Evolutionary conservation across 768 basidiomycete species (phyloP).

Genomic region (Collybia nuda): DNA sequence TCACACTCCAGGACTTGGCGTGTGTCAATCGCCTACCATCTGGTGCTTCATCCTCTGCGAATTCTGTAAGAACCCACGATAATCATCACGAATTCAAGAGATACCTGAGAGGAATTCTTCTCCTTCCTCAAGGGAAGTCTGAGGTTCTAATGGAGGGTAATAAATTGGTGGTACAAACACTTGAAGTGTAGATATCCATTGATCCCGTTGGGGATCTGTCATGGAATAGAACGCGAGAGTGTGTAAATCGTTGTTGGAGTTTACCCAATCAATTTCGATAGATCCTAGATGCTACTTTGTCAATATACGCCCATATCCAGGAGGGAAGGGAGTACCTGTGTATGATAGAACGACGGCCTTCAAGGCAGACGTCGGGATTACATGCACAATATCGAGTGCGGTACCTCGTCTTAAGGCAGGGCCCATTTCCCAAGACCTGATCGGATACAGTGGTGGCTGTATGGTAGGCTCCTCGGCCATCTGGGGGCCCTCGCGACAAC

Average conservation of each 20-base stretch:
- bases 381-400: constrained; percentile 27
- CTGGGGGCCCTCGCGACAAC: constrained; percentile 26
- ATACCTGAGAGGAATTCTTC: constrained; percentile 18
- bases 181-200: constrained; percentile 26
- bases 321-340: constrained; percentile 18
- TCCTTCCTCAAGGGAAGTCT: constrained; percentile 10
- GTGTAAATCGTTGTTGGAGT: constrained; percentile 14
- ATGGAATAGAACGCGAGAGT: constrained; percentile 19
- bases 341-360: constrained; percentile 26
- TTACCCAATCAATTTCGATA: constrained; percentile 32
- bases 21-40: constrained; percentile 19
- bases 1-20: constrained; percentile 37
- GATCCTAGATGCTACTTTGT: constrained; percentile 15
- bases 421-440: constrained; percentile 37
- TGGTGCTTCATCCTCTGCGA: constrained; percentile 19
- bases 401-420: constrained; percentile 27
- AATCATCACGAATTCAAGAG: neutral
- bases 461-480: constrained; percentile 7
- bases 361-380: constrained; percentile 26
- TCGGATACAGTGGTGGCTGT: constrained; percentile 23
- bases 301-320: neutral
- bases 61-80: neutral
- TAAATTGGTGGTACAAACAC: constrained; percentile 24
- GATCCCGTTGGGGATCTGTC: constrained; percentile 23
- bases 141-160: constrained; percentile 17